These are phyloP conservation scores for Brasilioporus rufonigricans DNA, from an alignment of 768 basidiomycete species.

Conservation along the genomic window DNA sequence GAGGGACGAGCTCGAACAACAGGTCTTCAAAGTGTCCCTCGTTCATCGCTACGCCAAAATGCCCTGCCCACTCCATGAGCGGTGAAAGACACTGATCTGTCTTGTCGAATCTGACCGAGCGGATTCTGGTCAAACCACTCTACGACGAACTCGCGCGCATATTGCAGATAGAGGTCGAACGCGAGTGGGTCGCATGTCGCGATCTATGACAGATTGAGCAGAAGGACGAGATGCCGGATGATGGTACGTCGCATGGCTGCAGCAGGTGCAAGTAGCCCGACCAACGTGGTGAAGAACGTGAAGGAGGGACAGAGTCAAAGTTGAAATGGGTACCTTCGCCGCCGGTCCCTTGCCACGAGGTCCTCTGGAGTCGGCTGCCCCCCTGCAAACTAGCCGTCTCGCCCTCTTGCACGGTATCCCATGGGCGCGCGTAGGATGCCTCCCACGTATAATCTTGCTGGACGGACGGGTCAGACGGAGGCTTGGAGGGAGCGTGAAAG, in stretches of 20 bases:
- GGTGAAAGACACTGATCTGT: background rate
- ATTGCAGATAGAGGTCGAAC: conserved; percentile 89
- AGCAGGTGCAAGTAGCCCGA: conserved; percentile 75
- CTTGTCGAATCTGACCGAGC: conserved; percentile 72
- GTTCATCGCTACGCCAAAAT: conserved; percentile 94
- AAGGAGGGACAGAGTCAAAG: background rate
- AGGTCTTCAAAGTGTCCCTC: conserved; percentile 96
- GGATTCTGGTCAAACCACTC: conserved; percentile 99
- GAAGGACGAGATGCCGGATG: conserved; percentile 89
- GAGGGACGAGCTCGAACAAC: conserved; percentile 92
- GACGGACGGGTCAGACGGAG: no score
- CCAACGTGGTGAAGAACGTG: conserved; percentile 4
- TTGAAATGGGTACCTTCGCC: conserved; percentile 66
- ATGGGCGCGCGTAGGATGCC: conserved; percentile 92
- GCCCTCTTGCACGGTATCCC: conserved; percentile 98
- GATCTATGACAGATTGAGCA: conserved; percentile 93
- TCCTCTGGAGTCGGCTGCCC: conserved; percentile 90
- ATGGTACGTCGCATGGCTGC: conserved; percentile 91
- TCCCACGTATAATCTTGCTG: no score
- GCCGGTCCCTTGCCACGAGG: conserved; percentile 78
- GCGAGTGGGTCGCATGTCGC: conserved; percentile 93
- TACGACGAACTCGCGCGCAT: conserved; percentile 84
- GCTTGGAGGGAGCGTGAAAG: background rate
- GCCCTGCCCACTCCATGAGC: conserved; percentile 43
- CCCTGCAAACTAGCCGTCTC: conserved; percentile 87